These are phyloP conservation scores for Rhexocercosporidium sp. DNA, from an alignment of 2,329 filamentous ascomycete species.

Conservation along the genomic window DNA sequence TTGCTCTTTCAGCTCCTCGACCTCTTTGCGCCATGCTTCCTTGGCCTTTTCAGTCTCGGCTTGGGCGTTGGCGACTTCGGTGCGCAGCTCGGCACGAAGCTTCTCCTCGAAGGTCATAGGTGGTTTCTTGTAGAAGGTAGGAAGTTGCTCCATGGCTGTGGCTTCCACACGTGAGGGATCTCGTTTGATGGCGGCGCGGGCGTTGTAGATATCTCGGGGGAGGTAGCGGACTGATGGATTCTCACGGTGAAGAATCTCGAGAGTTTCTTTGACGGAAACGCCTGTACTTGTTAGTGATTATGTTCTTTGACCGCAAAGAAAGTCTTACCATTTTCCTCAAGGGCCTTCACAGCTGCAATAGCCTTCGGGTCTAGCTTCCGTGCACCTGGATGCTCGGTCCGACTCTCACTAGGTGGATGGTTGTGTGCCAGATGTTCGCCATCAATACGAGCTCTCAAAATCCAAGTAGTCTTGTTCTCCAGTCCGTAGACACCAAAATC, in stretches of 20 bases:
- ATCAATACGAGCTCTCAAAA: slow-evolving; percentile 67
- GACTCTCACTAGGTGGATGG: slow-evolving; percentile 69
- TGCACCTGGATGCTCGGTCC: slow-evolving; percentile 68
- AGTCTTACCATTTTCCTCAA: slow-evolving; percentile 67
- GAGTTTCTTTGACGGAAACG: slow-evolving; percentile 68
- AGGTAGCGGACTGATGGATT: slow-evolving; percentile 68
- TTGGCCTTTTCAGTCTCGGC: slow-evolving; percentile 63
- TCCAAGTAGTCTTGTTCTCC: slow-evolving; percentile 70
- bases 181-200: slow-evolving; percentile 68
- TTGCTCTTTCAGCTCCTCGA: slow-evolving; percentile 62
- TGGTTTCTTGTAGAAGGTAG: slow-evolving; percentile 70
- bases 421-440: slow-evolving; percentile 64
- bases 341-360: slow-evolving; percentile 68
- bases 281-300: slow-evolving; percentile 52
- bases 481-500: slow-evolving; percentile 74
- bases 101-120: slow-evolving; percentile 67
- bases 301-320: not conserved
- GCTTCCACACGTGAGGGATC: slow-evolving; percentile 67
- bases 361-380: slow-evolving; percentile 70
- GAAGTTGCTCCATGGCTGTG: slow-evolving; percentile 61
- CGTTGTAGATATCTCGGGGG: slow-evolving; percentile 71
- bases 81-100: slow-evolving; percentile 64
- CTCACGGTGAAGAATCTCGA: slow-evolving; percentile 67
- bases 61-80: slow-evolving; percentile 62
- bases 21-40: slow-evolving; percentile 60